Percentiles rank a stretch among this genome's conserved stretches.
These are phyloP conservation scores for Boletellus ananiceps DNA, from an alignment of 768 basidiomycete genomes.

Conservation along the genomic window DNA sequence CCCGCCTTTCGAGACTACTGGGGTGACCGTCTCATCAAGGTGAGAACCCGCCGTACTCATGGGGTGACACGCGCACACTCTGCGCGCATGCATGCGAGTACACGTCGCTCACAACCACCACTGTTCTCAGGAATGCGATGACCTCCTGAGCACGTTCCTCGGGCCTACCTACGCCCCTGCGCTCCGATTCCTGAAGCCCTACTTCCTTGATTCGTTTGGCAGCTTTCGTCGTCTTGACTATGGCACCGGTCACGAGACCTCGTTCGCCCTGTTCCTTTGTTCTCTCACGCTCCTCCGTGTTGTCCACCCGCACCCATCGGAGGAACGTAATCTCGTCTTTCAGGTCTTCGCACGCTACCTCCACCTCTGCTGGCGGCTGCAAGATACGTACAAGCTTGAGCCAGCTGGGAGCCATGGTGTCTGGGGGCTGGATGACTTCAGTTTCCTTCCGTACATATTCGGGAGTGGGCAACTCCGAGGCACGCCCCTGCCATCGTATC, in stretches of 20 bases:
- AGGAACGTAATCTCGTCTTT: slow-evolving; percentile 60
- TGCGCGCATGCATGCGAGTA: neutral
- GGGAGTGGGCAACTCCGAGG: slow-evolving; percentile 88
- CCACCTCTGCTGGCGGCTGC: slow-evolving; percentile 76
- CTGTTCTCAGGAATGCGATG: slow-evolving; percentile 45
- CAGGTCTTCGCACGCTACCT: slow-evolving; percentile 75
- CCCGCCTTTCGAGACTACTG: slow-evolving; percentile 79
- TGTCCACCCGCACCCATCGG: slow-evolving; percentile 49
- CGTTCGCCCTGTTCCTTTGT: slow-evolving; percentile 77
- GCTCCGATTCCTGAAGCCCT: slow-evolving; percentile 68
- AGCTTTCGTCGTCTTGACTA: slow-evolving; percentile 92
- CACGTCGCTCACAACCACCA: neutral
- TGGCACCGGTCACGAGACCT: slow-evolving; percentile 93
- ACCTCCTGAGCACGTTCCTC: slow-evolving; percentile 47
- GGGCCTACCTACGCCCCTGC: slow-evolving; percentile 39
- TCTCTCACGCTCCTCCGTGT: slow-evolving; percentile 67
- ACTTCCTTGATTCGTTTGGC: slow-evolving; percentile 81
- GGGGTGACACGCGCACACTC: neutral
- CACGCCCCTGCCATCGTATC: slow-evolving; percentile 22
- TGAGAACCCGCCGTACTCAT: slow-evolving; percentile 24
- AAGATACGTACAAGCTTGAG: slow-evolving; percentile 86
- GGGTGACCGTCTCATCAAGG: slow-evolving; percentile 75
- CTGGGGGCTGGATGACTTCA: slow-evolving; percentile 94
- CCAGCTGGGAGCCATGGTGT: slow-evolving; percentile 98
- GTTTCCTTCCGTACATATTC: slow-evolving; percentile 85